A percentile compares a stretch with the other conserved stretches of the same genome.
Evolutionary conservation across 1,139 yeast species (phyloP).

Genomic region (Lodderomyces oxycetoniae): DNA sequence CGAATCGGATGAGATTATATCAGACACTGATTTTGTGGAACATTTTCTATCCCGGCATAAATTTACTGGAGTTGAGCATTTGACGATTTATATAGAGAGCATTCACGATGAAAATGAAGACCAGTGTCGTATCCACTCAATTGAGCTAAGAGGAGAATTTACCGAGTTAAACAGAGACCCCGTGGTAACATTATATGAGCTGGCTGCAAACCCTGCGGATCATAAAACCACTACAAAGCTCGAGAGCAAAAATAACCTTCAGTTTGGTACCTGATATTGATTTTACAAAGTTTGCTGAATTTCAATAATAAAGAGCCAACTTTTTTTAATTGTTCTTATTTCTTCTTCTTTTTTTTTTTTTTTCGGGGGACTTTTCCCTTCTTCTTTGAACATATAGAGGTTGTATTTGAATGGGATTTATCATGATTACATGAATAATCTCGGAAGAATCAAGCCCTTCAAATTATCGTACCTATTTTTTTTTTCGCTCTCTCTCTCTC

Average conservation of each 20-base stretch:
- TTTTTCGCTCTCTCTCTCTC: background rate
- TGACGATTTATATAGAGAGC: slow-evolving; percentile 64
- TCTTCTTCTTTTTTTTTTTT: background rate
- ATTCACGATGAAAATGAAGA: slow-evolving; percentile 58
- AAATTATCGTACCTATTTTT: too few species aligned
- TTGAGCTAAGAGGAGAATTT: slow-evolving; percentile 82
- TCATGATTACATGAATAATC: too few species aligned
- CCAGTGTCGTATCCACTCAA: slow-evolving; percentile 54
- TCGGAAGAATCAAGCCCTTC: too few species aligned
- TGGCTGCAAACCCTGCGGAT: slow-evolving; percentile 90
- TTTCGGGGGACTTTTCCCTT: too few species aligned
- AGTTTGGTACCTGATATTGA: slow-evolving; percentile 15
- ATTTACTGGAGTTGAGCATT: slow-evolving; percentile 65
- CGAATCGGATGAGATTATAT: slow-evolving; percentile 30
- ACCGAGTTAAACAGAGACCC: slow-evolving; percentile 62
- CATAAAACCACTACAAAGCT: slow-evolving; percentile 47
- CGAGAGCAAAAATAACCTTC: slow-evolving; percentile 11
- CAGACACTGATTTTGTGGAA: slow-evolving; percentile 64
- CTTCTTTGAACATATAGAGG: too few species aligned
- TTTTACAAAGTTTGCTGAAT: too few species aligned
- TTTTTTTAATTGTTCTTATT: too few species aligned
- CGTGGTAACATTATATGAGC: slow-evolving; percentile 72
- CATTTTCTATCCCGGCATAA: slow-evolving; percentile 72
- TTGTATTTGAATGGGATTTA: too few species aligned
- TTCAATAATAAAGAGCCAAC: too few species aligned